Evolutionary conservation across 1,284 basidiomycete species (phyloP), one percentile per base, ranked within the genome.

Genomic region (Tilletia walkeri): DNA sequence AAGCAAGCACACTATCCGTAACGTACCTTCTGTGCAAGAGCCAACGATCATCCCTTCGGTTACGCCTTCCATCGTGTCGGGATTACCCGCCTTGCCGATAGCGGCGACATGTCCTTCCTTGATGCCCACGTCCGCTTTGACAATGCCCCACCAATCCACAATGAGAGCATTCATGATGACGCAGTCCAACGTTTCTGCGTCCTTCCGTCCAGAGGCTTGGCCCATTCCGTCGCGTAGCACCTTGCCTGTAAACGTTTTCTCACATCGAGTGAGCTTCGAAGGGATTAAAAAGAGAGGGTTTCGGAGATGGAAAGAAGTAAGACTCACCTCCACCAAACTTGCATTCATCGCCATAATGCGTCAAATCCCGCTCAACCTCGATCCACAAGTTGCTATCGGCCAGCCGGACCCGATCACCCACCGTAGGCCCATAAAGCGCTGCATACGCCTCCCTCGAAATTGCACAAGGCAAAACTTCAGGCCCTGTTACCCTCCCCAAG

Each of bases 51-150:
- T 89, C 20, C 86, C 85, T 0, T 88, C 88, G 70, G 91, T 87
- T 18, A 98, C 92, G 39, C 88, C 88, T 24, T 89, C 89, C 93
- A 97, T 97, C 61, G 92, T 87, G 81, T 97, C 94, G 1, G 94
- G 95, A 84, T 99, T 99, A 1, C 96, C 96, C 4, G 94, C 93
- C 84, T 99, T 99, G 45, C 96, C 96, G 69, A 99, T 91, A 0
- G 91, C 95, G 10, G 87, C 87, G 75, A 99, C 98, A 67, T 86
- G 80, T 0, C 95, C 95, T 72, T 89, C 84, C 84, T 92, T 94
- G 73, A 99, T 88, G 50, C 96, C 96, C 67, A 99, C 93, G 82
- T 99, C 96, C n/a, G 95, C 95, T 88, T 98, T 98, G 88, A 92
- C 92, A 73, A 99, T 95, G 1, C 94, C 94, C 54, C 89, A 90